Base-by-base conservation (phyloP, 345 rosid genomes). In the Eucalyptus cloeziana region DNA sequence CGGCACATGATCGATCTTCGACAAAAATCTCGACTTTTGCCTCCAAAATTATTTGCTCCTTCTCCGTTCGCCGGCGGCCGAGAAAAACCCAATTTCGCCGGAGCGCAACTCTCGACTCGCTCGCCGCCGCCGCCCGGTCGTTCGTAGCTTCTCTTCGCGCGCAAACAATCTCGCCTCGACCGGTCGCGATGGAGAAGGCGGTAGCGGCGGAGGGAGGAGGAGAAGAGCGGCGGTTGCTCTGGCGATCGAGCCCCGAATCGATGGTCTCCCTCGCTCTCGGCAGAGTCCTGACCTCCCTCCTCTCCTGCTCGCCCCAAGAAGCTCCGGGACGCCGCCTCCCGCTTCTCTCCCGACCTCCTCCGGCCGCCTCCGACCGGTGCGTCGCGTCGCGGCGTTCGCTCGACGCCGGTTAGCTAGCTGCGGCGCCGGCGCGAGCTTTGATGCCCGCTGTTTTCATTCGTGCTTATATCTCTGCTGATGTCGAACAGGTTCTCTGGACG, bases 261-360 rank as follows among this genome's bases (percentile, higher is more conserved):
- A 87, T 95, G 94, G 93, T 93, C 62, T 92, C 94, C 8, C 91
- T 95, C 51, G 94, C 96, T 14, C 89, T 96, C 30, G 98, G 96
- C 43, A 90, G 97, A 91, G 95, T 94, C 40, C 92, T 95, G 92
- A 89, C 88, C 49, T 90, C 95, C 86, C 93, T 97, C 33, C 97
- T 97, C 88, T 43, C 93, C 0, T n/a, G 90, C 98, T 89, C 97
- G 96, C 90, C 90, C 98, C 88, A 95, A 88, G 88, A 96, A 95
- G 93, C 96, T 97, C 88, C 94, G 64, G 25, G 94, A 93, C 86
- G 90, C 96, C 92, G 86, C 94, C 60, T 92, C 94, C 51, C 93
- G 93, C 83, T 91, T 95, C 50, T 88, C 95, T 90, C 91, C 91
- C 33, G 91, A 93, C 86, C 92, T 94, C 83, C 92, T 94, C 87